Evolutionary conservation across 352 stramenopile genomes (phyloP).

Genomic region (Phytophthora pisi): DNA sequence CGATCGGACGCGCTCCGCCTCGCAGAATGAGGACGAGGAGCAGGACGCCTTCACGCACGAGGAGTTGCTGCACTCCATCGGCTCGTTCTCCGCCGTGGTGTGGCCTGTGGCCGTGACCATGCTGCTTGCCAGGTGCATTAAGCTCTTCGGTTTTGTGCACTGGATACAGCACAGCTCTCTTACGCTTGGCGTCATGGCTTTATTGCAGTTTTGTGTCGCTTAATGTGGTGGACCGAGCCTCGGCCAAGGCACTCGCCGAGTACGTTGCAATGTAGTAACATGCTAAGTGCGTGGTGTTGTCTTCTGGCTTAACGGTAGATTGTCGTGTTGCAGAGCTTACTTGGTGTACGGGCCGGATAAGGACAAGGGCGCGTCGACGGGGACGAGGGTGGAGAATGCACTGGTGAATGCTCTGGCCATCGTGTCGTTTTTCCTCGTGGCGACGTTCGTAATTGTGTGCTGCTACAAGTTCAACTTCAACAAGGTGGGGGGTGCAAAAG

Average conservation of each 20-base stretch:
- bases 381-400: constrained; percentile 76
- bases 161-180: constrained; percentile 1
- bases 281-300: not conserved
- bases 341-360: constrained; percentile 75
- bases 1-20: constrained; percentile 10
- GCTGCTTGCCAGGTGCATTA: constrained; percentile 71
- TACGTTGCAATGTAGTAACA: constrained; percentile 32
- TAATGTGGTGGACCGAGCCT: constrained; percentile 80
- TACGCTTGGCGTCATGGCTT: constrained; percentile 1
- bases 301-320: not conserved
- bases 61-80: constrained; percentile 84
- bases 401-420: constrained; percentile 91
- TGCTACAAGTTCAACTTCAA: constrained; percentile 93
- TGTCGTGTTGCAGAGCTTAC: constrained; percentile 59
- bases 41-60: constrained; percentile 71
- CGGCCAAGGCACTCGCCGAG: constrained; percentile 72
- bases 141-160: not conserved
- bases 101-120: constrained; percentile 84
- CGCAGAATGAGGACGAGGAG: constrained; percentile 31
- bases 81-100: constrained; percentile 85
- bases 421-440: constrained; percentile 88
- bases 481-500: constrained; percentile 42
- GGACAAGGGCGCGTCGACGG: constrained; percentile 54
- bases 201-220: constrained; percentile 76
- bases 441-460: constrained; percentile 91